phyloP scores from a whole-genome alignment of 768 basidiomycete genomes.

The Boletus reticulatus region DNA sequence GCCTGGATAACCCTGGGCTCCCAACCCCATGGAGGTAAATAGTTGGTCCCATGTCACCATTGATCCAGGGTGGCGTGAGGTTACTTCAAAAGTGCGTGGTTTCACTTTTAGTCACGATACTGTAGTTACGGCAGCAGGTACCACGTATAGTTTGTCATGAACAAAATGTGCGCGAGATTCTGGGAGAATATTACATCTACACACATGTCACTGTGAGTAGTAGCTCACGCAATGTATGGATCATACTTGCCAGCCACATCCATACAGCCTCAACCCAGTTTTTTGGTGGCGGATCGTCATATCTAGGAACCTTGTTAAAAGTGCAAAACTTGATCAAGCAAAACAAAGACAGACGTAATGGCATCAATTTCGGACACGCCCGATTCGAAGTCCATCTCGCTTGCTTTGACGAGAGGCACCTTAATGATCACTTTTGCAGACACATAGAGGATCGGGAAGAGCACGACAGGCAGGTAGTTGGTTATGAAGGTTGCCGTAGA shows the following conservation, averaged over 20 bases:
- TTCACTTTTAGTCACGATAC: too few species aligned
- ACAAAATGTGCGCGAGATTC: too few species aligned
- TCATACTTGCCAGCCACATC: conserved; percentile 18
- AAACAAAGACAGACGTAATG: conserved; percentile 11
- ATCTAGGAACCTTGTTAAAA: conserved; percentile 4
- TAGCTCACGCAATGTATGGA: too few species aligned
- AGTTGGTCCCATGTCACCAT: too few species aligned
- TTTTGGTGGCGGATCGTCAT: conserved; percentile 21
- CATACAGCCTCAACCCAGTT: conserved; percentile 18
- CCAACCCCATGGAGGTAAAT: background rate
- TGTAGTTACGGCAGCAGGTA: background rate
- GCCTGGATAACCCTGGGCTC: background rate
- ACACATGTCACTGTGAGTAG: too few species aligned
- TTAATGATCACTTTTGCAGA: conserved; percentile 19
- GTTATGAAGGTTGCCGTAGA: conserved; percentile 36
- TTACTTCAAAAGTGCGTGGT: background rate
- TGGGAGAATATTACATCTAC: too few species aligned
- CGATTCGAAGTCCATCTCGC: conserved; percentile 22
- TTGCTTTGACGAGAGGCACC: conserved; percentile 8
- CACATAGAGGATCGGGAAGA: conserved; percentile 46
- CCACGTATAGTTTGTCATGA: too few species aligned
- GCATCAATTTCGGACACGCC: conserved; percentile 16
- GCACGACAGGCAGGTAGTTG: conserved; percentile 35
- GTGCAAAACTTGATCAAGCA: background rate
- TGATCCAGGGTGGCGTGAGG: background rate